phyloP scores from a whole-genome alignment of 2,329 filamentous ascomycete genomes.

The Fusarium coicis region DNA sequence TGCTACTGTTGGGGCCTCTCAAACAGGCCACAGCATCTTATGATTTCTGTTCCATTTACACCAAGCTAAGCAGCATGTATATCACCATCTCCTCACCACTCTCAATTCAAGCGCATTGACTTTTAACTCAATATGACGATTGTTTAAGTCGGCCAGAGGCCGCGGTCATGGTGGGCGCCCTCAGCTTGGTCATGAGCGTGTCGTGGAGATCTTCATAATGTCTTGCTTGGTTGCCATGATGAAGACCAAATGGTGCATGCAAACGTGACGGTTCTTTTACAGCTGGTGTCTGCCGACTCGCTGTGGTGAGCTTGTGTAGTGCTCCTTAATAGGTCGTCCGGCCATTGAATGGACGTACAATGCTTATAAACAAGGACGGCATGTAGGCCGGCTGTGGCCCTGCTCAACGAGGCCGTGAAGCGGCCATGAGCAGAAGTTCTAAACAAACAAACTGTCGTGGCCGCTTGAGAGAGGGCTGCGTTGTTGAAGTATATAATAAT shows the following conservation, averaged over 20 bases:
- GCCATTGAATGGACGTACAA: slow-evolving; percentile 31
- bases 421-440: slow-evolving; percentile 34
- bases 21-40: slow-evolving; percentile 26
- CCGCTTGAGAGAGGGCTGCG: slow-evolving; percentile 8
- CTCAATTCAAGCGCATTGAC: slow-evolving; percentile 3
- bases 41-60: slow-evolving; percentile 31
- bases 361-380: slow-evolving; percentile 32
- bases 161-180: slow-evolving; percentile 20
- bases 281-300: slow-evolving; percentile 34
- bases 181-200: not conserved
- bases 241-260: slow-evolving; percentile 13
- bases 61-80: not conserved
- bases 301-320: slow-evolving; percentile 38
- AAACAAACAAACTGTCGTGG: slow-evolving; percentile 43
- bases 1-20: slow-evolving; percentile 26
- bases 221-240: slow-evolving; percentile 24
- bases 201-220: not conserved
- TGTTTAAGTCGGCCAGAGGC: slow-evolving; percentile 25
- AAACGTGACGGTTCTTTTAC: slow-evolving; percentile 27
- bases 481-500: slow-evolving; percentile 1
- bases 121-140: slow-evolving; percentile 27
- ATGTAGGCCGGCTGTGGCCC: slow-evolving; percentile 34
- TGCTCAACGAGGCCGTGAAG: slow-evolving; percentile 25
- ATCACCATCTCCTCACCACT: slow-evolving; percentile 12
- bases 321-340: slow-evolving; percentile 14